Evolutionary conservation across 495 filamentous ascomycete species (phyloP), one percentile per base, ranked within the genome.

Genomic region (Penicillium canariense): DNA sequence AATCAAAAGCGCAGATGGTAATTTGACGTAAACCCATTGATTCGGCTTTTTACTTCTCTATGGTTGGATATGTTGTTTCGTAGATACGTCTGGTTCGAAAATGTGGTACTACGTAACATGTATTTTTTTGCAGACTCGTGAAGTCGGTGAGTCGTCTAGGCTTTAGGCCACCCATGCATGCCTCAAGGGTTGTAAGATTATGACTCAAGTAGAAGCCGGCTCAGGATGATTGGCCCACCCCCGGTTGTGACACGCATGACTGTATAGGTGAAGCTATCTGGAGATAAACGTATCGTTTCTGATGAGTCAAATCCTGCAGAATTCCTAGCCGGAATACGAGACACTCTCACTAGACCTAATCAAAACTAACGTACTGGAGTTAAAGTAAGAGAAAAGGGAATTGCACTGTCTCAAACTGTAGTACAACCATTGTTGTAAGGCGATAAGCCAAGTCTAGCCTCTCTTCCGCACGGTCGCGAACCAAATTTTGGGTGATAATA

Each of bases 401-500:
- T 4, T 12, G 1, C 23, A 27, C 12, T 39, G 14, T n/a, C 30
- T 45, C 22, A 53, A 36, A 43, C 44, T 4, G 34, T 10, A n/a
- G n/a, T 31, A 32, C 32, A 54, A 15, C 5, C 26, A 7, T 35
- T 26, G 12, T 42, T 22, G 26, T 39, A 44, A 45, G 34, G 12
- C 3, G 44, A 26, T 39, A 44, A 45, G 34, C 18, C 3, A 34
- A 26, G 3, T 32, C 44, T 5, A 26, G 3, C 3, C 27, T 3
- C 23, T 26, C 35, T 30, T 45, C n/a, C 27, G 35, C 8, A 11
- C 50, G 27, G 28, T 52, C 38, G 18, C 31, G 27, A 32, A 47
- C 51, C 46, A 62, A n/a, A 42, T 52, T 55, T 4, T 47, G 45
- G 22, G 58, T 60, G 11, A 57, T 30, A 10, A 63, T 23, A 0